Evolutionary conservation across 371 early-diverging fungal species (phyloP).

Genomic region (Sanchytrium tribonematis): DNA sequence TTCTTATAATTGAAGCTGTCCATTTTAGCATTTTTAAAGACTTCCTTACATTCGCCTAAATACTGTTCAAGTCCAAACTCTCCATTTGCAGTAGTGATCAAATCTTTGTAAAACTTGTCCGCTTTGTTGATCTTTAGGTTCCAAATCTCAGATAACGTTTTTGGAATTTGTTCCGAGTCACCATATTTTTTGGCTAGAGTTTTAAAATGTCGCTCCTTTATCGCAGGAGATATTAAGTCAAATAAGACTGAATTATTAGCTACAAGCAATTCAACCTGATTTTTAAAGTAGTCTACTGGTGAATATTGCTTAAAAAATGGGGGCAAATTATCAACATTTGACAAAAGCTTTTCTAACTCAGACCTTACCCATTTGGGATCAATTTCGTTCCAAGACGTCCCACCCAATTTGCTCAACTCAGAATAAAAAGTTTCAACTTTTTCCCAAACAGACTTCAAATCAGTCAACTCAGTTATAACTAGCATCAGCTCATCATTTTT

Average conservation of each 20-base stretch:
- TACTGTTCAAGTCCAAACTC: slow-evolving; percentile 97
- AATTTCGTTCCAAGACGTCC: slow-evolving; percentile 57
- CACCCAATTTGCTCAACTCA: slow-evolving; percentile 49
- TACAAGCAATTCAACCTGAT: slow-evolving; percentile 40
- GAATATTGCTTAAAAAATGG: slow-evolving; percentile 82
- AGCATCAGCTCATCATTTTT: slow-evolving; percentile 41
- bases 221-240: slow-evolving; percentile 76
- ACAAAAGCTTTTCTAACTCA: slow-evolving; percentile 49
- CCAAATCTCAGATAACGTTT: slow-evolving; percentile 32
- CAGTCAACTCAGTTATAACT: slow-evolving; percentile 70
- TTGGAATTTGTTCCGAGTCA: background rate
- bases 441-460: slow-evolving; percentile 78
- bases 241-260: slow-evolving; percentile 50
- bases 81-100: slow-evolving; percentile 74
- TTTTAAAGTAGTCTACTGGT: slow-evolving; percentile 79
- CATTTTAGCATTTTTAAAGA: slow-evolving; percentile 64
- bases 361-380: slow-evolving; percentile 66
- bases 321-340: slow-evolving; percentile 63
- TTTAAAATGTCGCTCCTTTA: slow-evolving; percentile 90
- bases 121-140: slow-evolving; percentile 63
- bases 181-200: slow-evolving; percentile 38
- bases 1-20: slow-evolving; percentile 88
- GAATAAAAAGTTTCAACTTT: slow-evolving; percentile 56
- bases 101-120: slow-evolving; percentile 49
- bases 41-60: slow-evolving; percentile 66